Conservation (phyloP, 805 yeast species). For the Hemisphaericaspora nanyangensis region DNA sequence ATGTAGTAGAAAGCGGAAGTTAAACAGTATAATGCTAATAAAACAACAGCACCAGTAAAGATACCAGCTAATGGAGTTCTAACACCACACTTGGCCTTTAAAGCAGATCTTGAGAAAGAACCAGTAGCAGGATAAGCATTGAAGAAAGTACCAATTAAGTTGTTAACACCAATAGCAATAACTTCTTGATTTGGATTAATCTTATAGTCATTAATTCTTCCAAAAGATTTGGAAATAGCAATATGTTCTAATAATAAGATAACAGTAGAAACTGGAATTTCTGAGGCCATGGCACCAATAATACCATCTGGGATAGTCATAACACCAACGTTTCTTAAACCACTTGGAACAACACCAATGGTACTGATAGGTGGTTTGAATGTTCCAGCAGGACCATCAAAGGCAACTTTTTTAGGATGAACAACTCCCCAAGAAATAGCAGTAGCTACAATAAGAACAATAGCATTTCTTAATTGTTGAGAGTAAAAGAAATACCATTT, state of each 20-base stretch:
- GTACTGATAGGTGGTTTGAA: constrained; percentile 50
- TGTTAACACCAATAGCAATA: constrained; percentile 89
- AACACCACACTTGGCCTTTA: constrained; percentile 93
- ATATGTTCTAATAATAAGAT: constrained; percentile 86
- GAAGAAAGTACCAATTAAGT: constrained; percentile 87
- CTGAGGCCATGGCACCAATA: constrained; percentile 58
- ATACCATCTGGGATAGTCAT: constrained; percentile 62
- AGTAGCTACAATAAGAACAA: constrained; percentile 78
- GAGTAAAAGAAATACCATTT: constrained; percentile 61
- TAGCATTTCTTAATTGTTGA: constrained; percentile 75
- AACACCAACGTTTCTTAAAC: constrained; percentile 72
- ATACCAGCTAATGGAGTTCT: constrained; percentile 92
- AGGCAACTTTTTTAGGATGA: constrained; percentile 38
- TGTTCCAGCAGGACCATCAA: constrained; percentile 25
- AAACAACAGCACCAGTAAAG: constrained; percentile 83
- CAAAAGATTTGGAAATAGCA: constrained; percentile 90
- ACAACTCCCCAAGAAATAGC: constrained; percentile 77
- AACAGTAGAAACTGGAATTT: constrained; percentile 82
- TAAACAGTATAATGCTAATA: constrained; percentile 79
- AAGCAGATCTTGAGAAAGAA: constrained; percentile 90
- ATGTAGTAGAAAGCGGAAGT: constrained; percentile 83
- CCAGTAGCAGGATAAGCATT: constrained; percentile 95
- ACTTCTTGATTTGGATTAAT: constrained; percentile 91
- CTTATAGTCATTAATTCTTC: constrained; percentile 86
- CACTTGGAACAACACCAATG: constrained; percentile 78